Percentiles rank a stretch among this genome's conserved stretches.
Evolutionary conservation across 371 early-diverging fungal genomes (phyloP).

Genomic region (Syncephalastrum contaminatum): DNA sequence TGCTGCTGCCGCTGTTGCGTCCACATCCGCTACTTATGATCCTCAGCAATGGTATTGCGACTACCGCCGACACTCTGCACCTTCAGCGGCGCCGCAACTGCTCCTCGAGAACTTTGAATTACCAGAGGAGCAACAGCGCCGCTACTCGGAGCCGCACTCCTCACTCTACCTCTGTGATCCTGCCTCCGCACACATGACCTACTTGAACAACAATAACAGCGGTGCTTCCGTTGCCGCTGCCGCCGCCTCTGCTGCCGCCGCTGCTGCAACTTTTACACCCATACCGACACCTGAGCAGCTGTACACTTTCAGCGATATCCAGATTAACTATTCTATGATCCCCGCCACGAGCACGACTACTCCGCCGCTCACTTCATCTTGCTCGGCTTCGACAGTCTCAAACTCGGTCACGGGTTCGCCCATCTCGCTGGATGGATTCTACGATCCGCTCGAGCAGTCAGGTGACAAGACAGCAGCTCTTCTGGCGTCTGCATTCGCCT

Average conservation of each 20-base stretch:
- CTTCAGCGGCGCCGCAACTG: too few relatives aligned
- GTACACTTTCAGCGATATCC: background rate
- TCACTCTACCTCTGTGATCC: too few relatives aligned
- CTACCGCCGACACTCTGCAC: too few relatives aligned
- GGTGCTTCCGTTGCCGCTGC: constrained; percentile 28
- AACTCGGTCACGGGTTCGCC: constrained; percentile 28
- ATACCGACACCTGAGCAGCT: constrained; percentile 6
- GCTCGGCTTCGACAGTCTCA: constrained; percentile 20
- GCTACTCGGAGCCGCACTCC: too few relatives aligned
- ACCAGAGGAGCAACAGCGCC: too few relatives aligned
- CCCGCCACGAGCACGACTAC: constrained; percentile 14
- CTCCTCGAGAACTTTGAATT: too few relatives aligned
- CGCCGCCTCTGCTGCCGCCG: constrained; percentile 22
- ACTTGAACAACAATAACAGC: constrained; percentile 5
- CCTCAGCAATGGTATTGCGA: constrained; percentile 2
- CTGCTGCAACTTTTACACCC: constrained; percentile 14
- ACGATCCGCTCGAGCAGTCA: constrained; percentile 1
- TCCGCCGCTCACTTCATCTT: constrained; percentile 31
- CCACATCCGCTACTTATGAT: constrained; percentile 1
- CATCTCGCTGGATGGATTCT: constrained; percentile 22
- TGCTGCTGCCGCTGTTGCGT: constrained; percentile 12
- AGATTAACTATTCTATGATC: constrained; percentile 12
- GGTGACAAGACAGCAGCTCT: too few relatives aligned
- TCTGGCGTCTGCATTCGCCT: too few relatives aligned
- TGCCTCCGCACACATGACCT: too few relatives aligned